Conservation (phyloP, 768 basidiomycete species). For the Dacryopinax spathularia region DNA sequence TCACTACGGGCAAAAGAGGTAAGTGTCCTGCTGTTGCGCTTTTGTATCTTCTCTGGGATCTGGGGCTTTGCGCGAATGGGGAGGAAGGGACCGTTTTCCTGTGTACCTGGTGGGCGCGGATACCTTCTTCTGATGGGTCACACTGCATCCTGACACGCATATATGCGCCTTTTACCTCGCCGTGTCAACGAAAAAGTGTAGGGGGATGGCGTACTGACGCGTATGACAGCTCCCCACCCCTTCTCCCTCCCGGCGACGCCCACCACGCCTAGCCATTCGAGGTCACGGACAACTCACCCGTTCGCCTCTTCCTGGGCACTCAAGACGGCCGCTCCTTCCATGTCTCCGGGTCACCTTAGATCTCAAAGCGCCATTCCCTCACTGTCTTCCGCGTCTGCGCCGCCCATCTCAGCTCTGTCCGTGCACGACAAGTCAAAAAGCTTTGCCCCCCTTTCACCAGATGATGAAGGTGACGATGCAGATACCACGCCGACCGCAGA, state of each 20-base stretch:
- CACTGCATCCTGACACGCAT: neutral
- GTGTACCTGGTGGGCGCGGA: neutral
- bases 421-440: neutral
- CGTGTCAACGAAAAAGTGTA: neutral
- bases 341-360: neutral
- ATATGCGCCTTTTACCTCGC: neutral
- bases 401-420: neutral
- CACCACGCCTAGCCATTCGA: neutral
- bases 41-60: neutral
- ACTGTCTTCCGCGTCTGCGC: neutral
- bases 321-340: neutral
- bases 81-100: neutral
- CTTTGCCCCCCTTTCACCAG: neutral
- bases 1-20: neutral
- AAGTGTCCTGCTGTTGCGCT: neutral
- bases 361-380: neutral
- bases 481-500: neutral
- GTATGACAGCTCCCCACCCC: neutral
- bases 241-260: neutral
- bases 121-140: neutral
- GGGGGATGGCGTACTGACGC: neutral
- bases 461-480: neutral
- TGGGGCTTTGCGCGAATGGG: neutral
- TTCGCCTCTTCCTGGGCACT: constrained; percentile 1
- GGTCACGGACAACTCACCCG: neutral